phyloP scores from a whole-genome alignment of 2,329 filamentous ascomycete species.

The Periconia digitata region DNA sequence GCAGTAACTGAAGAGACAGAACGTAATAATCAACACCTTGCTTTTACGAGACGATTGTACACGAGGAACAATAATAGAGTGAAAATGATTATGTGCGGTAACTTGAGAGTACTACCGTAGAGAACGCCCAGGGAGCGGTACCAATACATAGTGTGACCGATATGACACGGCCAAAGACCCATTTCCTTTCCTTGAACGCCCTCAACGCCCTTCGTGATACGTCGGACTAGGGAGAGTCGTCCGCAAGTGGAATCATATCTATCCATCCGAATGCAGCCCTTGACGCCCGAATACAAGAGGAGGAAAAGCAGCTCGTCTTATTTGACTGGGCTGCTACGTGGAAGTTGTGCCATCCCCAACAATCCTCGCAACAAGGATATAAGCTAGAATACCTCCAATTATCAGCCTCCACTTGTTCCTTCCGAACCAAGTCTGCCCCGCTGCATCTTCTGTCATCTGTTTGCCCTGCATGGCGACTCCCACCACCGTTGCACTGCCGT shows the following conservation, averaged over 20 bases:
- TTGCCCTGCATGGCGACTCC: slow-evolving; percentile 76
- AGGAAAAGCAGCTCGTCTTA: slow-evolving; percentile 5
- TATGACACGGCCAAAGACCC: not conserved
- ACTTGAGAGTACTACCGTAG: too few species aligned
- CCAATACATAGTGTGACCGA: too few species aligned
- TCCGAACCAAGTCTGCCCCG: slow-evolving; percentile 78
- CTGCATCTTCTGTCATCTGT: slow-evolving; percentile 68
- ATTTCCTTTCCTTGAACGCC: not conserved
- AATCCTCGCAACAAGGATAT: slow-evolving; percentile 78
- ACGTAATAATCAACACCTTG: too few species aligned
- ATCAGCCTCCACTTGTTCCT: slow-evolving; percentile 77
- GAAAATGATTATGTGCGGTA: too few species aligned
- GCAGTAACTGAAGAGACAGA: too few species aligned
- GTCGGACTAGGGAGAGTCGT: not conserved
- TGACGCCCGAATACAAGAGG: slow-evolving; percentile 2
- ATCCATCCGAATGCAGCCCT: slow-evolving; percentile 4
- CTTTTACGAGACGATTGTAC: too few species aligned
- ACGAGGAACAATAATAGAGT: too few species aligned
- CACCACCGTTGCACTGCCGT: slow-evolving; percentile 54
- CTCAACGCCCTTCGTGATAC: not conserved
- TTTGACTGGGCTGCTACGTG: slow-evolving; percentile 6
- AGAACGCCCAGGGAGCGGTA: too few species aligned
- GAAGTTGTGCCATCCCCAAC: slow-evolving; percentile 61
- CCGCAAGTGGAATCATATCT: too few species aligned
- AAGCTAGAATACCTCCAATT: slow-evolving; percentile 72